Conservation (phyloP, 192 early-diverging fungal species). For the Entomortierella parvispora region DNA sequence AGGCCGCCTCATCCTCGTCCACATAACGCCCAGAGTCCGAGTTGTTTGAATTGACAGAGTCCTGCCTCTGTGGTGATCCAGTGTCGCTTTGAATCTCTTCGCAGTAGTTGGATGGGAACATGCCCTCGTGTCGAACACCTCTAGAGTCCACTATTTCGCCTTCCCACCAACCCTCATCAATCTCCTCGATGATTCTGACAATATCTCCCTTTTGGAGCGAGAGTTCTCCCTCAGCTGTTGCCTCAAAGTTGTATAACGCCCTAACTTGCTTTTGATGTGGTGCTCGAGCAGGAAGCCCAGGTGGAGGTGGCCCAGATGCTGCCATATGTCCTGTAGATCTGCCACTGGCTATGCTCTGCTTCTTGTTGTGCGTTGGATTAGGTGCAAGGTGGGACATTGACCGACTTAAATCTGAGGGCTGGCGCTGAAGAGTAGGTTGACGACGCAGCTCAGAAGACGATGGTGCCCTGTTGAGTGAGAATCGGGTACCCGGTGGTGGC, state of each 20-base stretch:
- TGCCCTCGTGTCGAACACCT: conserved; percentile 67
- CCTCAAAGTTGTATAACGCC: conserved; percentile 83
- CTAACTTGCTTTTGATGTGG: conserved; percentile 63
- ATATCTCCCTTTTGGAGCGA: conserved; percentile 83
- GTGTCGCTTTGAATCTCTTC: conserved; percentile 58
- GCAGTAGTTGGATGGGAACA: conserved; percentile 94
- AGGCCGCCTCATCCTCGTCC: conserved; percentile 22
- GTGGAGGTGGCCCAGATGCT: not conserved
- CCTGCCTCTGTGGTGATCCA: not conserved
- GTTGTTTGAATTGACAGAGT: not conserved
- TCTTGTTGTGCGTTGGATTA: not conserved
- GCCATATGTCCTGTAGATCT: not conserved
- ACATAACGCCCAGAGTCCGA: conserved; percentile 3
- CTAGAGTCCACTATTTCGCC: conserved; percentile 75
- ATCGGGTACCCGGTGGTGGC: not conserved
- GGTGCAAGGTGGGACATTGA: conserved; percentile 7
- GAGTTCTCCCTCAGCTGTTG: conserved; percentile 80
- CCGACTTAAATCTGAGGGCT: conserved; percentile 2
- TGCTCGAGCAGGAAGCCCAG: not conserved
- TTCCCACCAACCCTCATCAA: conserved; percentile 94
- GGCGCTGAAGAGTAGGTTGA: not conserved
- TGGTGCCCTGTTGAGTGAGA: conserved; percentile 1
- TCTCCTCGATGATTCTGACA: conserved; percentile 81
- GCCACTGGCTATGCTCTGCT: not conserved
- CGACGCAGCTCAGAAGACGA: conserved; percentile 9